These are phyloP conservation scores for Globisporangium spinosum DNA, from an alignment of 352 stramenopile genomes.

Conservation along the genomic window DNA sequence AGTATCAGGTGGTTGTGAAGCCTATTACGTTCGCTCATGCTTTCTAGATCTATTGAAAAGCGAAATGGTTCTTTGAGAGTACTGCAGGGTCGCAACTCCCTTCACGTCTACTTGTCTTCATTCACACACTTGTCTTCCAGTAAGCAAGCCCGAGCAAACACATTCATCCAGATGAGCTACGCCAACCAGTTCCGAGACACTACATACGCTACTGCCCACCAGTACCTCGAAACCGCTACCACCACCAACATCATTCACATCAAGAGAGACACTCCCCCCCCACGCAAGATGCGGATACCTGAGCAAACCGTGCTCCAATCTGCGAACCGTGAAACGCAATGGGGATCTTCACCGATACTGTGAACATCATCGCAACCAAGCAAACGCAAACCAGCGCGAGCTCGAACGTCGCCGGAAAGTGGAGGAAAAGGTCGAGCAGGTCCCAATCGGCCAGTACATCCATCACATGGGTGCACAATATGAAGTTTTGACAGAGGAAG, in stretches of 20 bases:
- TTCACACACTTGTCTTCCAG: too few relatives aligned
- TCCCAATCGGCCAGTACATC: constrained; percentile 11
- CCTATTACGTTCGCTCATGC: too few relatives aligned
- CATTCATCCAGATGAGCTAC: not conserved
- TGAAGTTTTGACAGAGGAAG: constrained; percentile 1
- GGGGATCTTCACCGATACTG: constrained; percentile 54
- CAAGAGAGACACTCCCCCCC: not conserved
- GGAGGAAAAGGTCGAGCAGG: constrained; percentile 6
- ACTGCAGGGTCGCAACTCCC: too few relatives aligned
- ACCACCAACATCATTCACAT: not conserved
- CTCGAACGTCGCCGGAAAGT: constrained; percentile 33
- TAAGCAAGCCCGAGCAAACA: too few relatives aligned
- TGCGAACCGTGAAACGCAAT: constrained; percentile 34
- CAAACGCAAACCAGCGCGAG: constrained; percentile 63
- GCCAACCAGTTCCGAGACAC: not conserved
- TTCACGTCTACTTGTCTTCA: too few relatives aligned
- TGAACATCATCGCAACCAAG: constrained; percentile 49
- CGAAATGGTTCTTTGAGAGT: too few relatives aligned
- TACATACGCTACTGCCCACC: not conserved
- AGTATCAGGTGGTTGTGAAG: too few relatives aligned
- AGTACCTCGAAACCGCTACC: not conserved
- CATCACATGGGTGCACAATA: constrained; percentile 13
- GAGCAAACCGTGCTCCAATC: constrained; percentile 38
- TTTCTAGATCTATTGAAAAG: too few relatives aligned
- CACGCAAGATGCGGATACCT: constrained; percentile 28